These are phyloP conservation scores for Aspergillus sparsus DNA, from an alignment of 495 filamentous ascomycete genomes.

Conservation along the genomic window DNA sequence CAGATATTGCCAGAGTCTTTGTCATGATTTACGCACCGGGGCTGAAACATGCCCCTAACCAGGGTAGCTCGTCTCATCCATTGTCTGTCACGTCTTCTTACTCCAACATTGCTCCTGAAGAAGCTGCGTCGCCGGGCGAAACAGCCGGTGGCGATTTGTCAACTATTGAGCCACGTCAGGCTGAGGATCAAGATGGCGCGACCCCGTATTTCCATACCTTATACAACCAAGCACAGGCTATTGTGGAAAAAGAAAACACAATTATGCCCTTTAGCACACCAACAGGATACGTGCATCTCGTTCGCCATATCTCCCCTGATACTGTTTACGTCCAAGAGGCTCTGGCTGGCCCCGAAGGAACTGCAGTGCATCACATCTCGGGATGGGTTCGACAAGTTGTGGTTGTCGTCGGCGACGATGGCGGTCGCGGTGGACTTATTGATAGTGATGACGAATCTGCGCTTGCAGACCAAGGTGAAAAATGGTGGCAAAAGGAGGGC, in stretches of 20 bases:
- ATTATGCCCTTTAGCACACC: constrained; percentile 83
- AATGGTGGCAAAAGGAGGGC: constrained; percentile 83
- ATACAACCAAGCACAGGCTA: constrained; percentile 69
- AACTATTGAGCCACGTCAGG: constrained; percentile 46
- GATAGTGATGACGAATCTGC: constrained; percentile 83
- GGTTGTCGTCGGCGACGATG: constrained; percentile 81
- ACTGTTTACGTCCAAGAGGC: constrained; percentile 84
- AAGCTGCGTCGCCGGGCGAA: constrained; percentile 67
- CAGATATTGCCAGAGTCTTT: constrained; percentile 70
- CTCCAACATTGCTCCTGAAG: constrained; percentile 79
- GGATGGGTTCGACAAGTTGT: constrained; percentile 84
- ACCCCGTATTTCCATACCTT: constrained; percentile 69
- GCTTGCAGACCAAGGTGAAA: constrained; percentile 56
- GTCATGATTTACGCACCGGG: constrained; percentile 84
- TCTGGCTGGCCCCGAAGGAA: constrained; percentile 69
- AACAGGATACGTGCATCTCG: constrained; percentile 75
- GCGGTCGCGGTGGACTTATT: constrained; percentile 79
- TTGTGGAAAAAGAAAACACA: constrained; percentile 81
- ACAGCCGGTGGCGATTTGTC: constrained; percentile 56
- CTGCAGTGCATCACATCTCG: constrained; percentile 67
- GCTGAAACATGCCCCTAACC: constrained; percentile 61
- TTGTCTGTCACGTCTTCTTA: constrained; percentile 81
- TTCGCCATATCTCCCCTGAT: constrained; percentile 79
- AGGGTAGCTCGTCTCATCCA: constrained; percentile 40
- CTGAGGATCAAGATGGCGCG: constrained; percentile 38